Evolutionary conservation across 2,329 filamentous ascomycete genomes (phyloP), one percentile per base, ranked within the genome.

Genomic region (Fusarium concolor): DNA sequence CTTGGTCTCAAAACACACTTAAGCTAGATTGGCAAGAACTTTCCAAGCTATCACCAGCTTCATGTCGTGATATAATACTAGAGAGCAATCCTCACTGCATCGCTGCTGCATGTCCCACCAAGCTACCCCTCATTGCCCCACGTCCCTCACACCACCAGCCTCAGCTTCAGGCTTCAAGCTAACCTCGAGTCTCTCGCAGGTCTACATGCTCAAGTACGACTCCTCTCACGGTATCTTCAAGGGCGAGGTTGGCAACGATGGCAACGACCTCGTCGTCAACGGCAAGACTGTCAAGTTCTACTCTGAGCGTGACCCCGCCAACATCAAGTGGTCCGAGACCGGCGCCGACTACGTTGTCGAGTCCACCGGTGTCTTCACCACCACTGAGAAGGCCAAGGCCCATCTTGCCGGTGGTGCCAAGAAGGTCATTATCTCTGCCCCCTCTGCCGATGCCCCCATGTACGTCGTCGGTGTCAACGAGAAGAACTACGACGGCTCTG

Each of bases 151-250:
- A 46, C 37, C 47, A 58, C 58, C 54, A 43, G 10, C 24, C 41
- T 26, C 60, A 63, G 26, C 26, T 26, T 10, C 24, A 44, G 26
- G 18, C 43, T 39, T 26, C 60, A 63, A 66, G 51, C 64, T 66
- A 28, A 56, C 38, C 26, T 49, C 17, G 12, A 58, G 50, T 43
- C 41, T 37, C 55, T 55, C 26, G n/a, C 47, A 97, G 94, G 93
- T 92, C 81, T 98, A 98, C 90, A 98, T 98, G 96, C 92, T 99
- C 86, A 96, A 97, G 89, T 98, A 98, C 84, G 96, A 99, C 88
- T 94, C 92, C 77, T 94, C 92, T 83, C 96, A 99, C 89, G 96
- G 96, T 76, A 81, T 89, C 81, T 99, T 98, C 92, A 96, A 97
- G 88, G 95, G 95, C 76, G 90, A 91, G 66, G 89, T 98, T 83